Base-by-base conservation (phyloP, 805 yeast genomes). In the Lipomyces kockii region DNA sequence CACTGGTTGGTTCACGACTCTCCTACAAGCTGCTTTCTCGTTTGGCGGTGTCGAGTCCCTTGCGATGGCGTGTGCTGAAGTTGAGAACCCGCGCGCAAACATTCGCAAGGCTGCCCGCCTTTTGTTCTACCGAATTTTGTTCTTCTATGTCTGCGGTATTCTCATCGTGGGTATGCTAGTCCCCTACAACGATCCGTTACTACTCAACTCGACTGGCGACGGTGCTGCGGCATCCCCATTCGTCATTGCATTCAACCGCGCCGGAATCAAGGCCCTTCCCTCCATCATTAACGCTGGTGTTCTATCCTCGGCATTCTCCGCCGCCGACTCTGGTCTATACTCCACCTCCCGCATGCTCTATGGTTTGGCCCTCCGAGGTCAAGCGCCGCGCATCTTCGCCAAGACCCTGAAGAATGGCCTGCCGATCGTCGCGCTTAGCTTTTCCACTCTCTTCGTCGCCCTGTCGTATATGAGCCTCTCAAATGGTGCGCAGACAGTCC, bases 11-110 rank as follows among this genome's bases (percentile, higher is more conserved):
- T 81, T 82, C 64, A 82, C 88, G n/a, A 88, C 86, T 9, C 81
- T 88, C 62, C 89, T 86, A 59, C 83, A 86, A 54, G 89, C 90
- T 20, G 85, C 73, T 0, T 91, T 89, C 76, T 89, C 95, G 14
- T 87, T 90, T 71, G 91, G 91, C 2, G 97, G 97, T 0, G 96
- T 97, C 1, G 97, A 92, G 77, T 89, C 90, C 73, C 85, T 92
- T 46, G 84, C 94, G 1, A 88, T 90, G 90, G 86, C 91, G 43
- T 96, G 97, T 2, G 92, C 96, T 58, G 97, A 92, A 76, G 86
- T 91, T 2, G 80, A 83, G 43, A 82, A 87, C 72, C 96, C 97
- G 9, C 83, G 94, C 62, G 84, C 84, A 63, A 86, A 86, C 5
- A 80, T 92, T 75, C 92, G 95, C n/a, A 83, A 83, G 39, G 97